Conservation (phyloP, 2,329 filamentous ascomycete genomes). For the Colletotrichum camelliae region DNA sequence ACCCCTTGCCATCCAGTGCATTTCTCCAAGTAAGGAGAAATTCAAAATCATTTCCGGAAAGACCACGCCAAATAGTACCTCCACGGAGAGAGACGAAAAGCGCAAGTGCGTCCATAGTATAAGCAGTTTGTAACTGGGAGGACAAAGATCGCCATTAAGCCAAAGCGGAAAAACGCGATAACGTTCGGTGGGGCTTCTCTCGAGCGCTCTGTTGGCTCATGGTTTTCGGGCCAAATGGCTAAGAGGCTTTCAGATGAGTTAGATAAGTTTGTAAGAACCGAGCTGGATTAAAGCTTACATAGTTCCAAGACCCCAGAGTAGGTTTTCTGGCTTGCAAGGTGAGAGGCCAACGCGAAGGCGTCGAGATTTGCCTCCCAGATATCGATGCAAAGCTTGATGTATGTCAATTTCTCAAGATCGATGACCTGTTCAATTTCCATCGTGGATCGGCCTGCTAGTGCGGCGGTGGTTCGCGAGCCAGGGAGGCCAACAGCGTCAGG, state of each 20-base stretch:
- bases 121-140: background rate
- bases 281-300: fast-evolving
- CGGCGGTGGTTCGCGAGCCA: background rate
- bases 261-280: background rate
- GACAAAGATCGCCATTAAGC: background rate
- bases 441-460: background rate
- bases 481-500: background rate
- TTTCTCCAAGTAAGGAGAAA: too few species aligned
- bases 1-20: too few species aligned
- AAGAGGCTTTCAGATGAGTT: background rate
- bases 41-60: too few species aligned
- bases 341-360: background rate
- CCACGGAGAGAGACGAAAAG: too few species aligned
- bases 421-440: background rate
- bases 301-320: background rate
- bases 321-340: background rate
- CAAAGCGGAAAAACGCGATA: background rate
- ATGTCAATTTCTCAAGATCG: background rate
- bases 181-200: background rate
- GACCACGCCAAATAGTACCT: too few species aligned
- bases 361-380: background rate
- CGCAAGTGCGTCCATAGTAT: too few species aligned
- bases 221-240: background rate
- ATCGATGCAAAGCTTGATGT: background rate
- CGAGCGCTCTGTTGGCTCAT: background rate